Conservation (phyloP, 108 stramenopile species). For the Parietichytrium sp. region DNA sequence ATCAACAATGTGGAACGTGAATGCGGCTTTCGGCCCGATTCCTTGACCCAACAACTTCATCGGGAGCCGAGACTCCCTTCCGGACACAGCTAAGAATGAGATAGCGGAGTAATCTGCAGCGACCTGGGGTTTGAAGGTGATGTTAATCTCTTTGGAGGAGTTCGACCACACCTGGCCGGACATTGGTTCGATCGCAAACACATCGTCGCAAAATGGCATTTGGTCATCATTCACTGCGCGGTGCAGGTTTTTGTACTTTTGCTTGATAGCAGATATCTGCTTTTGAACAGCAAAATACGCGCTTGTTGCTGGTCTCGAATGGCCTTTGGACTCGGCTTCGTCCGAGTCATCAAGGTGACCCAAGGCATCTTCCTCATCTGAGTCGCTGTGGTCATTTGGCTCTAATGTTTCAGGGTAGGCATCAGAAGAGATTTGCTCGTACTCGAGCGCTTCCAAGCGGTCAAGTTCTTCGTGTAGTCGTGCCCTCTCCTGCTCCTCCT, state of each 20-base stretch:
- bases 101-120: slow-evolving; percentile 58
- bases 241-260: slow-evolving; percentile 60
- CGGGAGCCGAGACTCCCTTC: slow-evolving; percentile 61
- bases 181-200: slow-evolving; percentile 60
- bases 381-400: not conserved
- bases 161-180: slow-evolving; percentile 64
- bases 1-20: slow-evolving; percentile 62
- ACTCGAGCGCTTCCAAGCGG: slow-evolving; percentile 52
- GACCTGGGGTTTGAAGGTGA: slow-evolving; percentile 56
- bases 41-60: slow-evolving; percentile 54
- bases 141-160: slow-evolving; percentile 62
- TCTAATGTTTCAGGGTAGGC: not conserved
- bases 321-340: not conserved
- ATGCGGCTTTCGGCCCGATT: slow-evolving; percentile 63
- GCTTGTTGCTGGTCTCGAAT: too few species aligned
- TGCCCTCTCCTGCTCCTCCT: slow-evolving; percentile 60
- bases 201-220: slow-evolving; percentile 65
- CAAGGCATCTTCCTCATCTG: not conserved
- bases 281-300: slow-evolving; percentile 40
- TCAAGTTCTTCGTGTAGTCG: slow-evolving; percentile 58
- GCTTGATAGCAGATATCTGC: slow-evolving; percentile 50
- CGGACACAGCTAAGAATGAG: slow-evolving; percentile 63
- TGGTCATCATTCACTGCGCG: slow-evolving; percentile 58
- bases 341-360: not conserved
- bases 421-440: slow-evolving; percentile 39